Conservation (phyloP, 2,329 filamentous ascomycete genomes). For the Epichloe coenophiala region DNA sequence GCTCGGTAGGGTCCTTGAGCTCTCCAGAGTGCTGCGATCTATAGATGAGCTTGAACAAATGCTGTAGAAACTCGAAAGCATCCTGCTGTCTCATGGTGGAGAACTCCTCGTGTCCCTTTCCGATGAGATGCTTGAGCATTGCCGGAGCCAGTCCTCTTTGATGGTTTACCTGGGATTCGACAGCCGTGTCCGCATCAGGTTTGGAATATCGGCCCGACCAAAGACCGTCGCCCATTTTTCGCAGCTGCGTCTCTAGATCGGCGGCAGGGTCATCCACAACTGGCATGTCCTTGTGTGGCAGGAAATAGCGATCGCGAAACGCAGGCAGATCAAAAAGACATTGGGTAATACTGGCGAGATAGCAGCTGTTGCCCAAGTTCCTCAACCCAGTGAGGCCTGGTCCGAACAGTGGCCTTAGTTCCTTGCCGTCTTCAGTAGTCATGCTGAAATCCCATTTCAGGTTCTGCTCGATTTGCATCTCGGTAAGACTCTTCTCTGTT, state of each 20-base stretch:
- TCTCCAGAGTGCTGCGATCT: constrained; percentile 55
- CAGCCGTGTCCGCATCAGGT: constrained; percentile 54
- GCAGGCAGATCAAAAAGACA: constrained; percentile 78
- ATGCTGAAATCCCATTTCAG: constrained; percentile 93
- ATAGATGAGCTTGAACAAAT: constrained; percentile 83
- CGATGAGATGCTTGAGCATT: constrained; percentile 92
- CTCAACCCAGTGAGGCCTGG: constrained; percentile 78
- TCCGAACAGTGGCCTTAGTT: constrained; percentile 76
- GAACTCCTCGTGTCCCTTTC: constrained; percentile 82
- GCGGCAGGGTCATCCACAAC: constrained; percentile 58
- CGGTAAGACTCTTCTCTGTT: constrained; percentile 94
- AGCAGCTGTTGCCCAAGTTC: constrained; percentile 96
- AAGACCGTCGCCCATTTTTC: constrained; percentile 82
- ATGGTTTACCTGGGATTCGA: constrained; percentile 40
- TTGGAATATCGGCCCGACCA: constrained; percentile 85
- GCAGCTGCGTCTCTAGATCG: constrained; percentile 84
- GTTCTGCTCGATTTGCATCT: constrained; percentile 98
- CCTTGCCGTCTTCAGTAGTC: constrained; percentile 82
- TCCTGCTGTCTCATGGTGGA: constrained; percentile 98
- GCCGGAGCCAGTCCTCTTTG: constrained; percentile 69
- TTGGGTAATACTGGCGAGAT: constrained; percentile 82
- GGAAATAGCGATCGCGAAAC: constrained; percentile 69
- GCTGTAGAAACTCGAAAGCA: constrained; percentile 83
- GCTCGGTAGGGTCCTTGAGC: constrained; percentile 59
- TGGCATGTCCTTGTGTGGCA: constrained; percentile 46